Evolutionary conservation across 1,284 basidiomycete genomes (phyloP).

Genomic region (Rhodotorula sp.): DNA sequence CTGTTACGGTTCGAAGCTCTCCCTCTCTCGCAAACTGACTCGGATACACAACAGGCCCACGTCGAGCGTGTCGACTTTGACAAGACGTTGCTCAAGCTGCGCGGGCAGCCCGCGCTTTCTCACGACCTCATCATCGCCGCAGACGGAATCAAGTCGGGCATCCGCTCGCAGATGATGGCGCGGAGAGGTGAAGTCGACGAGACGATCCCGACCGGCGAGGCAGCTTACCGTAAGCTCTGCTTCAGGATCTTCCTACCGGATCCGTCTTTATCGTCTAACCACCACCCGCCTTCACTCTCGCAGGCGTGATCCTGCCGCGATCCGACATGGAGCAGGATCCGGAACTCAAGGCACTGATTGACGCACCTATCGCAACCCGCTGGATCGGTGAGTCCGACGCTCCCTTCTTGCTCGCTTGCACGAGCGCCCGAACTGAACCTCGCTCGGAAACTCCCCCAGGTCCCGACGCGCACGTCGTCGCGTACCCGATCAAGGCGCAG

Average conservation of each 20-base stretch:
- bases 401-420: constrained; percentile 47
- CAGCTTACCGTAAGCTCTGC: constrained; percentile 46
- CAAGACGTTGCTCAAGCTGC: constrained; percentile 22
- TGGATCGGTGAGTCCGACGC: constrained; percentile 47
- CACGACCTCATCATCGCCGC: constrained; percentile 50
- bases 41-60: not conserved
- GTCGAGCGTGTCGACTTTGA: constrained; percentile 45
- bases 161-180: constrained; percentile 46
- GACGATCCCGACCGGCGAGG: constrained; percentile 49
- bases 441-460: not conserved
- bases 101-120: constrained; percentile 46
- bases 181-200: constrained; percentile 47
- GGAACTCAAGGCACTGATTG: constrained; percentile 49
- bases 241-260: no score
- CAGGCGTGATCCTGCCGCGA: constrained; percentile 47
- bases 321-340: constrained; percentile 48
- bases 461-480: constrained; percentile 30
- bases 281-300: no score
- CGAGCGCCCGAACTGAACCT: constrained; percentile 18
- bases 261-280: no score
- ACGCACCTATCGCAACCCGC: constrained; percentile 46
- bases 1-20: fast-evolving
- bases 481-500: constrained; percentile 49
- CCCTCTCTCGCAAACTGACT: not conserved
- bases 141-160: constrained; percentile 49